Evolutionary conservation across 2,329 filamentous ascomycete genomes (phyloP).

Genomic region (Dothistroma septosporum): DNA sequence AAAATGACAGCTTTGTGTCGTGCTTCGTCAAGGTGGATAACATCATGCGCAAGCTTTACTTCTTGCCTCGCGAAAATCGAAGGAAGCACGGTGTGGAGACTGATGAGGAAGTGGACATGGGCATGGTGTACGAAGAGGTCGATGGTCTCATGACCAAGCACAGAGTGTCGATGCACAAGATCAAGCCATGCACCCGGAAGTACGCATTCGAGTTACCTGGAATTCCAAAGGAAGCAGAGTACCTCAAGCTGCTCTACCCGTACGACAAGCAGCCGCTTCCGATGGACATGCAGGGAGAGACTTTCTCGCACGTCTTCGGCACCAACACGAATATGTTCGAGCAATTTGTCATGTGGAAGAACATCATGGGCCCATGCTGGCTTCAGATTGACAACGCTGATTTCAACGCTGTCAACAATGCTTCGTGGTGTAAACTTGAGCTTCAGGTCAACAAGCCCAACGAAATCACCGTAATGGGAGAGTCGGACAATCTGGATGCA

Average conservation of each 20-base stretch:
- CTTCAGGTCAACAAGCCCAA: constrained; percentile 75
- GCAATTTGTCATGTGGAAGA: constrained; percentile 98
- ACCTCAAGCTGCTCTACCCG: constrained; percentile 92
- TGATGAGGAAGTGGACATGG: constrained; percentile 75
- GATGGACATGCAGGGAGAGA: constrained; percentile 70
- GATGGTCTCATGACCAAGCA: constrained; percentile 82
- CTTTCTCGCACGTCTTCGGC: constrained; percentile 91
- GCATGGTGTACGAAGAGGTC: constrained; percentile 85
- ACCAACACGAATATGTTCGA: constrained; percentile 92
- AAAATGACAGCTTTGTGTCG: constrained; percentile 72
- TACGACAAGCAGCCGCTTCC: constrained; percentile 77
- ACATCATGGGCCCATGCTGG: constrained; percentile 99
- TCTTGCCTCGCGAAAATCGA: constrained; percentile 71
- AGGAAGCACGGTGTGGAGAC: constrained; percentile 62
- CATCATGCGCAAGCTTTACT: constrained; percentile 85
- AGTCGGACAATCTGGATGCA: constrained; percentile 74
- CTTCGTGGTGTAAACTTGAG: constrained; percentile 96
- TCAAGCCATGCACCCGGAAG: constrained; percentile 82
- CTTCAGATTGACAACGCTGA: constrained; percentile 82
- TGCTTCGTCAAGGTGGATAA: constrained; percentile 97
- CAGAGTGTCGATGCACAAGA: constrained; percentile 85
- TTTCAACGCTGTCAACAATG: constrained; percentile 79
- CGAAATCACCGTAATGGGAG: constrained; percentile 66
- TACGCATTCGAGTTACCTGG: constrained; percentile 91
- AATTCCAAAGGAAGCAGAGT: constrained; percentile 83